Conservation (phyloP, 2,329 filamentous ascomycete species). For the Dactylellina leptospora region DNA sequence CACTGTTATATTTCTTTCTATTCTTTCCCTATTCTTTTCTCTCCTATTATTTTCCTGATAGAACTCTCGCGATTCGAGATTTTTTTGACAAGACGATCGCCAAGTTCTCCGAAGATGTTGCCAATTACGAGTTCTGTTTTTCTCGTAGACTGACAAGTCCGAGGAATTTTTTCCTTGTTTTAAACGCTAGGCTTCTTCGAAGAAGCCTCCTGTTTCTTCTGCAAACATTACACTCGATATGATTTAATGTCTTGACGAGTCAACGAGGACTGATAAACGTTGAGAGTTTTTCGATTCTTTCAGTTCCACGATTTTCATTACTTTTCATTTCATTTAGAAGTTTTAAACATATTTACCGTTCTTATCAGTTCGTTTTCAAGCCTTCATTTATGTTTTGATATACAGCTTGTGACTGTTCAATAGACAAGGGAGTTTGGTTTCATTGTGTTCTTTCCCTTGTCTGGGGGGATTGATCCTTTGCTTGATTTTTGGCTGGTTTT, state of each 20-base stretch:
- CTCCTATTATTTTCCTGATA: slow-evolving; percentile 1
- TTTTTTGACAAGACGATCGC: neutral
- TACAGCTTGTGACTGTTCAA: slow-evolving; percentile 28
- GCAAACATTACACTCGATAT: slow-evolving; percentile 2
- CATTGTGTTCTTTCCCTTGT: neutral
- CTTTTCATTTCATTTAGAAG: neutral
- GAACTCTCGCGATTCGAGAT: slow-evolving; percentile 9
- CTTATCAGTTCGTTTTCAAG: neutral
- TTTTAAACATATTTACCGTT: neutral
- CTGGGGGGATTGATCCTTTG: neutral
- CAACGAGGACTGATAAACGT: slow-evolving; percentile 22
- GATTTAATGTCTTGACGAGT: slow-evolving; percentile 45
- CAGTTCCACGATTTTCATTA: slow-evolving; percentile 19
- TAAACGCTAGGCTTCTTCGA: no score
- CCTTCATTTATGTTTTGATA: neutral
- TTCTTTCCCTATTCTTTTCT: neutral
- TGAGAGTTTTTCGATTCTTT: slow-evolving; percentile 14
- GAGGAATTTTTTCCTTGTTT: no score
- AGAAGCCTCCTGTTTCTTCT: neutral
- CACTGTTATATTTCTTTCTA: slow-evolving; percentile 18
- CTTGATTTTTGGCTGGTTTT: neutral
- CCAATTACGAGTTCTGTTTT: neutral
- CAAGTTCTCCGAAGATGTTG: neutral
- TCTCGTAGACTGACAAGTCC: no score
- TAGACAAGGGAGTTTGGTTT: slow-evolving; percentile 8